Evolutionary conservation across 768 basidiomycete species (phyloP).

Genomic region (Collybiopsis confluens): DNA sequence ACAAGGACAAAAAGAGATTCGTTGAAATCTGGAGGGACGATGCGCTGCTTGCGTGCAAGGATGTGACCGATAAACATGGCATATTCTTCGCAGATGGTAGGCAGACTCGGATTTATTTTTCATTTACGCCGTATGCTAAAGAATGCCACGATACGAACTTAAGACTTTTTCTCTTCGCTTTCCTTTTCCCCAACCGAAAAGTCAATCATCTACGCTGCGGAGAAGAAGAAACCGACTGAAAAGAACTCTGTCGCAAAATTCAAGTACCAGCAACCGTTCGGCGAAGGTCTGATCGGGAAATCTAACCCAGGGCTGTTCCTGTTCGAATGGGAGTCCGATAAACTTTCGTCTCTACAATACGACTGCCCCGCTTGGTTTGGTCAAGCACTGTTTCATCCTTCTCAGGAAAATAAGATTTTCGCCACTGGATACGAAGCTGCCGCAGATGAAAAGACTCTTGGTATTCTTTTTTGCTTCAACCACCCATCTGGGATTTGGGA

Average conservation of each 20-base stretch:
- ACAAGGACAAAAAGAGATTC: conserved; percentile 42
- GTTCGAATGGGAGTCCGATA: conserved; percentile 37
- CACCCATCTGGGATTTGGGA: conserved; percentile 56
- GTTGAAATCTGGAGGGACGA: conserved; percentile 58
- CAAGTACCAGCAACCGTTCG: conserved; percentile 54
- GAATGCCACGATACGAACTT: background rate
- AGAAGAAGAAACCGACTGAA: conserved; percentile 33
- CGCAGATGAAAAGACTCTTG: conserved; percentile 53
- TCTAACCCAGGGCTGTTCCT: conserved; percentile 52
- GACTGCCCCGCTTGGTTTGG: conserved; percentile 39
- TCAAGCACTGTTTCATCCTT: conserved; percentile 49
- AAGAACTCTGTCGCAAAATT: conserved; percentile 33
- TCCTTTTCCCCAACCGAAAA: conserved; percentile 51
- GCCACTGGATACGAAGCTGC: conserved; percentile 62
- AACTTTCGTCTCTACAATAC: conserved; percentile 9
- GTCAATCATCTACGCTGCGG: conserved; percentile 58
- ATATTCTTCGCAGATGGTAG: conserved; percentile 62
- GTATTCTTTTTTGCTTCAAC: conserved; percentile 57
- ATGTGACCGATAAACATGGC: conserved; percentile 56
- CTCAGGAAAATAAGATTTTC: conserved; percentile 30
- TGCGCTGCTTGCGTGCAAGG: conserved; percentile 39
- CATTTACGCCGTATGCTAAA: background rate
- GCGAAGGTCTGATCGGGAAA: conserved; percentile 55
- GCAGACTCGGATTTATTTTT: background rate
- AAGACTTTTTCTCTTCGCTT: conserved; percentile 51